These are phyloP conservation scores for Kazachstania bromeliacearum DNA, from an alignment of 805 yeast species.

Conservation along the genomic window DNA sequence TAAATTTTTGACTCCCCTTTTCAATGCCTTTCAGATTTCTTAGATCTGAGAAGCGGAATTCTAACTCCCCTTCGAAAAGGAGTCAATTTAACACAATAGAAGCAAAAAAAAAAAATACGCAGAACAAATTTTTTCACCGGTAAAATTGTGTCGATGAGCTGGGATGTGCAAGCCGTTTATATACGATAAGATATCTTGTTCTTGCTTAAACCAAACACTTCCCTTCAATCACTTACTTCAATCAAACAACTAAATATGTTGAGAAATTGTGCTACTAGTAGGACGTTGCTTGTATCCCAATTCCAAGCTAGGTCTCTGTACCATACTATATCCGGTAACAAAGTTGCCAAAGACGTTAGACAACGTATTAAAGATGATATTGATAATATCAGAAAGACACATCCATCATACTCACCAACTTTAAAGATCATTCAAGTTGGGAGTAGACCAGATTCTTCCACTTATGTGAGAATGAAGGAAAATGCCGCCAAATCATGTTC, in stretches of 20 bases:
- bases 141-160: no score
- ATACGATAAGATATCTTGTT: no score
- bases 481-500: slow-evolving; percentile 69
- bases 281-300: background rate
- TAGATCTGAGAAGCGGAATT: no score
- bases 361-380: slow-evolving; percentile 34
- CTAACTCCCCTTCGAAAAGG: no score
- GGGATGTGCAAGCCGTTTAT: no score
- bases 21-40: no score
- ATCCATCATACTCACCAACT: slow-evolving; percentile 52
- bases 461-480: slow-evolving; percentile 71
- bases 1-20: no score
- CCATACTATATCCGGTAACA: slow-evolving; percentile 39
- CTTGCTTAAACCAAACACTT: no score
- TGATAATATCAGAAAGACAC: slow-evolving; percentile 26
- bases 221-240: background rate
- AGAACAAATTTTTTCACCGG: no score
- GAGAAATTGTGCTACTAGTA: background rate
- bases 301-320: slow-evolving; percentile 5
- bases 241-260: slow-evolving; percentile 1
- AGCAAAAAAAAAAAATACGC: no score
- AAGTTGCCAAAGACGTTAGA: slow-evolving; percentile 37
- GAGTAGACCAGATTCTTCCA: slow-evolving; percentile 65
- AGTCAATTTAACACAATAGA: no score
- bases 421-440: slow-evolving; percentile 73